Conservation (phyloP, 1,139 yeast genomes). For the Zygosaccharomyces sapae region DNA sequence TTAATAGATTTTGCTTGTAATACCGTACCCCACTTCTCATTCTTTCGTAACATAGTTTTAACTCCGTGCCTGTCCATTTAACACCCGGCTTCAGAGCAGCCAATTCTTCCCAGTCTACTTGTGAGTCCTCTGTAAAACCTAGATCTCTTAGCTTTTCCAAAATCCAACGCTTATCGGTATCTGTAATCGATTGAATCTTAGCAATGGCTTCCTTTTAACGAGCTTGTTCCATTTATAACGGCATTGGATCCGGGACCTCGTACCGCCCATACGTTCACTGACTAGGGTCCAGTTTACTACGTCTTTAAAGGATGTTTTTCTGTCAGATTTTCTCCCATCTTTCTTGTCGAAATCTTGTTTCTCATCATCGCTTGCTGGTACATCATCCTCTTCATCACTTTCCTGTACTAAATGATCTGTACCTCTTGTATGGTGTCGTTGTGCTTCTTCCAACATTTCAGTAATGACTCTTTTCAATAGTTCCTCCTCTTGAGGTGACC, state of each 20-base stretch:
- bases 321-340: constrained; percentile 10
- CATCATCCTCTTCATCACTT: constrained; percentile 27
- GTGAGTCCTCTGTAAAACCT: constrained; percentile 45
- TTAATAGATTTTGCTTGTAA: constrained; percentile 40
- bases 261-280: constrained; percentile 83
- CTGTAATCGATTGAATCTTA: constrained; percentile 48
- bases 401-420: constrained; percentile 12
- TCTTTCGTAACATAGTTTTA: constrained; percentile 44
- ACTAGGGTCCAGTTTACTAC: constrained; percentile 85
- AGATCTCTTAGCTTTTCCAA: constrained; percentile 48
- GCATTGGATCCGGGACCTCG: constrained; percentile 86
- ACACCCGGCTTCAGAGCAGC: constrained; percentile 44
- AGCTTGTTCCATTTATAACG: constrained; percentile 91
- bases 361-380: constrained; percentile 19
- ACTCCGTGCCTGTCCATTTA: constrained; percentile 46
- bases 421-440: constrained; percentile 13
- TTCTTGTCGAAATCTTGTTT: constrained; percentile 21
- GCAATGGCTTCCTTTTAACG: constrained; percentile 54
- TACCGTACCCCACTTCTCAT: constrained; percentile 43
- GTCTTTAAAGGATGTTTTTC: constrained; percentile 28
- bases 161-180: constrained; percentile 55
- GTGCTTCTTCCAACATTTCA: constrained; percentile 35
- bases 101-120: constrained; percentile 61
- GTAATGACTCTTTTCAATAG: constrained; percentile 54
- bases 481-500: constrained; percentile 73